These are phyloP conservation scores for Plasmodium yoelii DNA, from an alignment of 169 alveolate species.

Conservation along the genomic window DNA sequence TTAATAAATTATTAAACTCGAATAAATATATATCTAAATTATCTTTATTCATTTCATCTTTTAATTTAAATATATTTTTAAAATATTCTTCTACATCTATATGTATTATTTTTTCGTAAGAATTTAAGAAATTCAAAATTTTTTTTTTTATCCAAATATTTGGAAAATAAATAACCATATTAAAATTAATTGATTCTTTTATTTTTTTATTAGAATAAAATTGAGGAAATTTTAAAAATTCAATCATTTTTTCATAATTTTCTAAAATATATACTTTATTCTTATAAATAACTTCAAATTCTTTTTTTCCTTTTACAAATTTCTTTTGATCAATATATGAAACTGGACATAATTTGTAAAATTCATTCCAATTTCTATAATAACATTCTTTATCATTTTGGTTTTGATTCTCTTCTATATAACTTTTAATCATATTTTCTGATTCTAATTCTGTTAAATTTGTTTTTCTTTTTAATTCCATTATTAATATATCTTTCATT, in stretches of 20 bases:
- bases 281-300: constrained; percentile 17
- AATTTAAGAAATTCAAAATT: constrained; percentile 11
- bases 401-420: not conserved
- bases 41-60: not conserved
- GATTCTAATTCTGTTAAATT: not conserved
- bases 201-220: constrained; percentile 57
- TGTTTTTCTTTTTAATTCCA: constrained; percentile 16
- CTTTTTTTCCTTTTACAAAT: constrained; percentile 35
- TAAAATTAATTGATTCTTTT: constrained; percentile 28
- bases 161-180: constrained; percentile 51
- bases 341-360: constrained; percentile 61
- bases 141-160: constrained; percentile 20
- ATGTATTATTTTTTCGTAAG: constrained; percentile 28
- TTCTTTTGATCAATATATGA: constrained; percentile 53
- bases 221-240: constrained; percentile 46
- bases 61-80: not conserved
- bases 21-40: constrained; percentile 25
- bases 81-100: constrained; percentile 48
- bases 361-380: constrained; percentile 39
- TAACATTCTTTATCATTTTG: constrained; percentile 2
- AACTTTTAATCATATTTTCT: not conserved
- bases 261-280: constrained; percentile 47
- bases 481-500: constrained; percentile 1
- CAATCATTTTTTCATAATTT: constrained; percentile 28
- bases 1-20: constrained; percentile 24